A percentile compares a stretch with the other conserved stretches of the same genome.
phyloP scores from a whole-genome alignment of 2,329 filamentous ascomycete species.

The Xylariaceae sp. region DNA sequence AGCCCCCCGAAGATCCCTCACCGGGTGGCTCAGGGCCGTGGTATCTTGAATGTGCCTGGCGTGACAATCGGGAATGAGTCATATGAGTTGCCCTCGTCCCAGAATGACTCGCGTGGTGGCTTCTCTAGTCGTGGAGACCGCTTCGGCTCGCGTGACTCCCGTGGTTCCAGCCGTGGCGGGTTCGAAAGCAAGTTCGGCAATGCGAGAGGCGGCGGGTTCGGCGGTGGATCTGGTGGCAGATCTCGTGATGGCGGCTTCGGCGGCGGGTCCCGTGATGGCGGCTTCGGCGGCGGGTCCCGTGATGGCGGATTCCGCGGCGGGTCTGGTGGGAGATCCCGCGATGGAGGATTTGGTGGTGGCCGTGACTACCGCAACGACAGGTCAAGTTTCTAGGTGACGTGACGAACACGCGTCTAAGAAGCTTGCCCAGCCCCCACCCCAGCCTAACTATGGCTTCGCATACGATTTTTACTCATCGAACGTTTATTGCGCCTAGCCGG shows the following conservation, averaged over 20 bases:
- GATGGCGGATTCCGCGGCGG: no score
- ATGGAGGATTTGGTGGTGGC: not conserved
- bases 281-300: not conserved
- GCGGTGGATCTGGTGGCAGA: not conserved
- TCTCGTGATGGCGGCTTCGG: not conserved
- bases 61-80: slow-evolving; percentile 23
- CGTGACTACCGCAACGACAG: not conserved
- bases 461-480: not conserved
- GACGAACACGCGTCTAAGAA: not conserved
- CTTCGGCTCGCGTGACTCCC: not conserved
- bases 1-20: slow-evolving; percentile 39
- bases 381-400: not conserved
- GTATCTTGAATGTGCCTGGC: slow-evolving; percentile 26
- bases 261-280: not conserved
- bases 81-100: not conserved
- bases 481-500: not conserved
- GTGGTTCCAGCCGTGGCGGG: not conserved
- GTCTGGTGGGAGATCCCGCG: not conserved
- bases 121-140: not conserved
- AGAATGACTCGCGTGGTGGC: not conserved
- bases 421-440: not conserved
- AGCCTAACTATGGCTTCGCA: not conserved
- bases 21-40: slow-evolving; percentile 18
- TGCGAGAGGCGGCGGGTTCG: not conserved
- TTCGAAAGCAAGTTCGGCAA: not conserved